phyloP scores from a whole-genome alignment of 176 grass and related monocot genomes.

The maize (Zea mays) region DNA sequence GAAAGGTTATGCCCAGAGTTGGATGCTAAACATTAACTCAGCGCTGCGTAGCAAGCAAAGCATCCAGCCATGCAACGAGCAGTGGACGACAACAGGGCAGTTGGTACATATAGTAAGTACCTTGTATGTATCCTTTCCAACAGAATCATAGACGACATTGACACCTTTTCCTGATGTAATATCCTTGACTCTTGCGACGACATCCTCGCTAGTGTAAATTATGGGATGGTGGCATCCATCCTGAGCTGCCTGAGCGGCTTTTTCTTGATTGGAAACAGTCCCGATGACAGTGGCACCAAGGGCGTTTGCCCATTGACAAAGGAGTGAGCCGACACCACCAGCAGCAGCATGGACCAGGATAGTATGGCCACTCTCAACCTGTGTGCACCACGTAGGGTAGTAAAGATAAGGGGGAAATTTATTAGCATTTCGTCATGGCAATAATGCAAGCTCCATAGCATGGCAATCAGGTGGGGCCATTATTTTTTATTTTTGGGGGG shows the following conservation, averaged over 20 bases:
- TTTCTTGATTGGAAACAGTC: constrained; percentile 84
- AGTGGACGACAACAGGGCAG: neutral
- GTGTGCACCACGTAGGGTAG: neutral
- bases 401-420: neutral
- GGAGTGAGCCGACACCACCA: constrained; percentile 84
- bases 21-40: neutral
- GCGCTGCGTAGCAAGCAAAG: no score
- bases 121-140: constrained; percentile 90
- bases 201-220: constrained; percentile 75
- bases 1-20: neutral
- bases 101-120: constrained; percentile 27
- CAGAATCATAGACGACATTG: constrained; percentile 85
- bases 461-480: neutral
- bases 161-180: constrained; percentile 82
- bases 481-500: neutral
- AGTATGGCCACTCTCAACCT: constrained; percentile 72
- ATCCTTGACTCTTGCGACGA: constrained; percentile 73
- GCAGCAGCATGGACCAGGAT: constrained; percentile 83
- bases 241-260: constrained; percentile 67
- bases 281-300: constrained; percentile 91
- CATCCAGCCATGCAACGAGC: neutral
- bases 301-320: constrained; percentile 90
- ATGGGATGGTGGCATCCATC: constrained; percentile 84
- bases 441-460: neutral
- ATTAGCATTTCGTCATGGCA: no score